Conservation (phyloP, 2,329 filamentous ascomycete species). For the Stagonosporopsis rhizophila region DNA sequence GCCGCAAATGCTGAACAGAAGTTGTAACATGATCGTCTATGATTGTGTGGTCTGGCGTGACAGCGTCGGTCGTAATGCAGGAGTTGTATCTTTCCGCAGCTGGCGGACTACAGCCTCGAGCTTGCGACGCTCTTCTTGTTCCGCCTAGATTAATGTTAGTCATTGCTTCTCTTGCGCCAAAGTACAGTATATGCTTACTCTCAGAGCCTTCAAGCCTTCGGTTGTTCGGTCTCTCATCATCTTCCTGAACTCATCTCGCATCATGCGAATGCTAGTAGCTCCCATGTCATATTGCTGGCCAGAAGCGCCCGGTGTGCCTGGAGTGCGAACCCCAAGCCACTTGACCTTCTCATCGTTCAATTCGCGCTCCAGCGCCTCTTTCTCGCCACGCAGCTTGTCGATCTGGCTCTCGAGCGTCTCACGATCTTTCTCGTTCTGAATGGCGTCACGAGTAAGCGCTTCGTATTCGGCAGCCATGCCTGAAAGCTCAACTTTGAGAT, state of each 20-base stretch:
- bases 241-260: conserved; percentile 79
- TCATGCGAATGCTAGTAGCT: conserved; percentile 70
- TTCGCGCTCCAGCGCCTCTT: conserved; percentile 68
- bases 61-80: conserved; percentile 14
- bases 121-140: conserved; percentile 74
- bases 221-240: conserved; percentile 77
- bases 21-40: background rate
- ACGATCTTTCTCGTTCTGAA: conserved; percentile 75
- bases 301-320: conserved; percentile 48
- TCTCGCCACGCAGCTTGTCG: conserved; percentile 69
- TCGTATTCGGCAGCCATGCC: conserved; percentile 75
- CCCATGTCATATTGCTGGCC: conserved; percentile 50
- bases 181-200: conserved; percentile 59
- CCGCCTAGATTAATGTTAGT: conserved; percentile 57
- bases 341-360: conserved; percentile 72
- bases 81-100: conserved; percentile 54
- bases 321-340: conserved; percentile 68
- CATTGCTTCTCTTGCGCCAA: background rate
- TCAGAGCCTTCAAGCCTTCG: conserved; percentile 69
- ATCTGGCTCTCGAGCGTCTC: conserved; percentile 69
- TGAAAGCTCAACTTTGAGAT: conserved; percentile 69
- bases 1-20: background rate
- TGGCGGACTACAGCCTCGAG: conserved; percentile 69
- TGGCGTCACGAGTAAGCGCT: conserved; percentile 71
- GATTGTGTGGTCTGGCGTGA: conserved; percentile 16